Base-by-base conservation (phyloP, 148 eudicot genomes). In the Nepenthes gracilis region DNA sequence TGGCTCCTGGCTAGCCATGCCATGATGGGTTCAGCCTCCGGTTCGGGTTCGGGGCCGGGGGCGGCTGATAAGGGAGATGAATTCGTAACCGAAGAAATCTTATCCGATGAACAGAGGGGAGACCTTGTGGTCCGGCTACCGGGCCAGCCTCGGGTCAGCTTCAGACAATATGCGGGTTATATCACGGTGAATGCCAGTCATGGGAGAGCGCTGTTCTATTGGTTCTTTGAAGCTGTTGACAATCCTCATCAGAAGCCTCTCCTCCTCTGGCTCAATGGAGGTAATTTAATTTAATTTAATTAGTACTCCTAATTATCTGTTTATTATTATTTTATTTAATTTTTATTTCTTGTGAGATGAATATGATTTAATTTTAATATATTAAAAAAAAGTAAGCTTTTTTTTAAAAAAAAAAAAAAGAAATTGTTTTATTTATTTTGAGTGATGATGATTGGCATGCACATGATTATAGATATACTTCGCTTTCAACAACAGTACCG, bases 251-350 rank as follows among this genome's bases (percentile, higher is more conserved):
- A 66, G 4, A 91, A 81, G 47, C 97, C 97, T 67, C 63, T 91
- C 33, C 76, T 91, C 47, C 77, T 91, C 13, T 91, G 95, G 95
- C 90, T 91, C 35, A 91, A 87, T 77, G 97, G 97, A 91, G 97
- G 97, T 91, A 79, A 48, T 14, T 59, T n/a, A n/a, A 15, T 8
- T 4, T 52, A 6, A 4, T 15, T 45, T 9, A 4, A 52, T 8
- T 33, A 6, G 11, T 13, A 13, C 37, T 37, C 35, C 34, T 12
- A 33, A 35, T 53, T 23, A 57, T 50, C 58, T 51, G 12, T 59
- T 33, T 43, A 37, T 8, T 11, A 11, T 54, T 7, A 43, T 33
- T 1, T 9, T 33, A 12, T 45, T 50, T 64, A 45, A 9, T 61
- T 51, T 55, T 40, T 43, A 1, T 10, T n/a, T n/a, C n/a, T n/a